Evolutionary conservation across 1,139 yeast genomes (phyloP).

Genomic region (Zygoascus sp.): DNA sequence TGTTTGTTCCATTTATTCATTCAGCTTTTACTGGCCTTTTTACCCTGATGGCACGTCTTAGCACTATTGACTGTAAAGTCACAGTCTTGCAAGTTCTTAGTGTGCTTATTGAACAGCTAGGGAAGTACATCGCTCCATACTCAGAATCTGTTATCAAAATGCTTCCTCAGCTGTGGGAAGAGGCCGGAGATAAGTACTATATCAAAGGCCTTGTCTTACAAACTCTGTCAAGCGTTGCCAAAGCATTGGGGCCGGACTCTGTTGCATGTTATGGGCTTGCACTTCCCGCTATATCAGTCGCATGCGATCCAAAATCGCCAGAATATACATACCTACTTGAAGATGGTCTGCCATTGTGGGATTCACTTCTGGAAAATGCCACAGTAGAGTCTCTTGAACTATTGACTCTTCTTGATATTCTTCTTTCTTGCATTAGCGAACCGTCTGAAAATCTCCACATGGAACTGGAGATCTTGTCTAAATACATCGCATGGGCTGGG

Average conservation of each 20-base stretch:
- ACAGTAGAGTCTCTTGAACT: conserved; percentile 38
- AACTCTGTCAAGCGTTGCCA: conserved; percentile 57
- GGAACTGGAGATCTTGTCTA: conserved; percentile 62
- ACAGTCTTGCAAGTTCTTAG: conserved; percentile 65
- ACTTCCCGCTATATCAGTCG: conserved; percentile 57
- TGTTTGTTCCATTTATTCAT: conserved; percentile 61
- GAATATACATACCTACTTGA: conserved; percentile 65
- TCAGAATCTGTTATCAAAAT: conserved; percentile 50
- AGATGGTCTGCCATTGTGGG: conserved; percentile 88
- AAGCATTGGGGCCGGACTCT: conserved; percentile 62
- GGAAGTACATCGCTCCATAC: conserved; percentile 28
- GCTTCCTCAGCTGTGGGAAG: conserved; percentile 74
- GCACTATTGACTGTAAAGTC: conserved; percentile 68
- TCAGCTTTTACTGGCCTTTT: conserved; percentile 47
- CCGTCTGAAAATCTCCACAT: conserved; percentile 76
- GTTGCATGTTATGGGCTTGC: conserved; percentile 57
- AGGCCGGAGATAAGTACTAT: conserved; percentile 56
- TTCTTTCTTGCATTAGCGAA: conserved; percentile 49
- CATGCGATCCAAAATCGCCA: conserved; percentile 62
- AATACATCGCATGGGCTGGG: conserved; percentile 44
- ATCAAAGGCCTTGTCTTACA: conserved; percentile 67
- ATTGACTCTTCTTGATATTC: conserved; percentile 43
- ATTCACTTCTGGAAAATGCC: conserved; percentile 56
- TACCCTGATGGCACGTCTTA: conserved; percentile 46
- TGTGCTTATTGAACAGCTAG: conserved; percentile 56